phyloP scores from a whole-genome alignment of 2,329 filamentous ascomycete genomes.

The Aspergillus neotritici region DNA sequence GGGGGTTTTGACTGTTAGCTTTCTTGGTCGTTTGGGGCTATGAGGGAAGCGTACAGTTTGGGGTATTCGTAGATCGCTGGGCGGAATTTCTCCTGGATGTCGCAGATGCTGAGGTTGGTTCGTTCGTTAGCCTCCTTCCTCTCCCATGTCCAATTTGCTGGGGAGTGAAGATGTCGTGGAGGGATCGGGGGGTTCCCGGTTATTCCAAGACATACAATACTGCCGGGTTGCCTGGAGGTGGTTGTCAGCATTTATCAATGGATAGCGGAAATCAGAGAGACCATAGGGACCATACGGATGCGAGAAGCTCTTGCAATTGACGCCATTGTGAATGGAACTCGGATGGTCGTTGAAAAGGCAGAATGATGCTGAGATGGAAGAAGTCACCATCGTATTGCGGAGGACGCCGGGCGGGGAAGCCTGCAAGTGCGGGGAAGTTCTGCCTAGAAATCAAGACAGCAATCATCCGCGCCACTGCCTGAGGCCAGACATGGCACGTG shows the following conservation, averaged over 20 bases:
- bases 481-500: too few relatives aligned
- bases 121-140: background rate
- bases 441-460: conserved; percentile 12
- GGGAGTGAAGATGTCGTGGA: background rate
- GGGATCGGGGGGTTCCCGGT: background rate
- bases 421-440: conserved; percentile 11
- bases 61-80: conserved; percentile 77
- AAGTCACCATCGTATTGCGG: background rate
- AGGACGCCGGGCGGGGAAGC: conserved; percentile 12
- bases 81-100: conserved; percentile 91
- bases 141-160: background rate
- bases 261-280: background rate
- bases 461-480: background rate
- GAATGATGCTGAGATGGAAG: background rate
- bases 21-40: conserved; percentile 1
- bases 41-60: conserved; percentile 56
- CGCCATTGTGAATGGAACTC: conserved; percentile 11
- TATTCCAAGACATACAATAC: conserved; percentile 36
- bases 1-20: background rate
- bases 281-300: conserved; percentile 24
- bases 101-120: conserved; percentile 64
- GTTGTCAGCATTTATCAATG: conserved; percentile 9
- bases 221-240: conserved; percentile 39
- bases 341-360: background rate
- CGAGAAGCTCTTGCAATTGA: conserved; percentile 16